Base-by-base conservation (phyloP, 139 green algal species). In the Asterochloris erici region DNA sequence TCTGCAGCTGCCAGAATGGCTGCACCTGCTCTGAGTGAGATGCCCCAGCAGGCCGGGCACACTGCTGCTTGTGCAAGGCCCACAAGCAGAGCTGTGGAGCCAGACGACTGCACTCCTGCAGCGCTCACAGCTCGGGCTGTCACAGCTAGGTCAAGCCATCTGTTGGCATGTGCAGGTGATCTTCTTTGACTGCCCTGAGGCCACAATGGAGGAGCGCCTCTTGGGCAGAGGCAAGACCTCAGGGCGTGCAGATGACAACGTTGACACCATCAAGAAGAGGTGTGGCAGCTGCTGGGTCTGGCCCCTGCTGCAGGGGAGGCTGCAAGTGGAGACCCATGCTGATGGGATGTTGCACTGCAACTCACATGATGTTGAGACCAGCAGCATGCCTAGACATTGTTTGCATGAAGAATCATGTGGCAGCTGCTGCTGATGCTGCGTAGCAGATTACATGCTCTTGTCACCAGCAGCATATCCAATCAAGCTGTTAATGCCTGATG, bases 221-320 rank as follows among this genome's bases (percentile, higher is more conserved):
- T 63, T 87, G 13, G 82, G 88, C 70, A 78, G 87, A 19, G 87
- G 81, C 73, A 84, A 91, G 84, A 91, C 85, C 61, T 83, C 66
- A n/a, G 86, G 87, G 21, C 84, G 87, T 24, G 79, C 80, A 29
- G 87, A 91, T 74, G 87, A 91, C 81, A 91, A 91, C 87, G 62
- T 74, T 15, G 85, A 86, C 61, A 91, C 87, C 70, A 90, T 91
- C 77, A 84, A 84, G 83, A 88, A 91, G 83, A 79, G 87, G 15
- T 88, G 86, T 54, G 38, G 38, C 38, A 54, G 38, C 38, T 54
- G 38, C 38, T 54, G 38, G 38, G 38, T 54, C 38, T 68, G 61
- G 83, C 69, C 77, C 75, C 14, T 85, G 74, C 71, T 27, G 68
- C 68, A 24, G 68, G 21, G 9, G 23, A 73, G 68, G 21, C 23